A percentile compares a stretch with the other conserved stretches of the same genome.
Conservation (phyloP, 192 early-diverging fungal species). For the Coemansia sp. region DNA sequence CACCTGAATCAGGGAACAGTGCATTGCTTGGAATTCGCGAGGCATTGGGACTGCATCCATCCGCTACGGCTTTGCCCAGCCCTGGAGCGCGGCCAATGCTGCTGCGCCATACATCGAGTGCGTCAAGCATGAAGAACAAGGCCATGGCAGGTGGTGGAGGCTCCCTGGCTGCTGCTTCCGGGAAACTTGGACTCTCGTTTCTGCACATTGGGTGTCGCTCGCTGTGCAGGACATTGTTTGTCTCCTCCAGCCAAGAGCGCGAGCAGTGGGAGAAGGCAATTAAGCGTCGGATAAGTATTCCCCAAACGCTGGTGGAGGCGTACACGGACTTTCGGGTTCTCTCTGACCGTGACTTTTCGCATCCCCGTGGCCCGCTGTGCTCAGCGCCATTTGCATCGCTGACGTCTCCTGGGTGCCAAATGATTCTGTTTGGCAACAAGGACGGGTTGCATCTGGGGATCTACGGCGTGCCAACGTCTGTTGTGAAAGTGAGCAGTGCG, state of each 20-base stretch:
- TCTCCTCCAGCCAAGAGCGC: conserved; percentile 26
- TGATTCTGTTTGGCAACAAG: conserved; percentile 45
- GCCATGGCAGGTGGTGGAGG: neutral
- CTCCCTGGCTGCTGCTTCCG: conserved; percentile 2
- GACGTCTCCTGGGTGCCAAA: conserved; percentile 40
- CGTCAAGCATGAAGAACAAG: conserved; percentile 15
- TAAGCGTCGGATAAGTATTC: conserved; percentile 29
- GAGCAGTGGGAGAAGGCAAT: conserved; percentile 30
- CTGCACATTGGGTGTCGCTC: conserved; percentile 47
- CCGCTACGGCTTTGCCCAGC: conserved; percentile 3
- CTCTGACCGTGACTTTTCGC: conserved; percentile 49
- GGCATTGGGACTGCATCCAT: conserved; percentile 25
- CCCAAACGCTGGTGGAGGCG: conserved; percentile 53
- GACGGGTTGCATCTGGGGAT: conserved; percentile 54
- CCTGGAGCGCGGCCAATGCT: conserved; percentile 11
- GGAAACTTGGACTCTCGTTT: conserved; percentile 31
- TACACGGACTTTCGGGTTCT: conserved; percentile 45
- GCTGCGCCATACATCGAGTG: conserved; percentile 27
- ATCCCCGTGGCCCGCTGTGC: conserved; percentile 38
- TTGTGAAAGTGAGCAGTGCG: conserved; percentile 33
- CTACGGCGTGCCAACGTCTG: conserved; percentile 49
- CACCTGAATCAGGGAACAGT: conserved; percentile 18
- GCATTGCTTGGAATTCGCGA: conserved; percentile 36
- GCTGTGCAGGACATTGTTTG: conserved; percentile 43
- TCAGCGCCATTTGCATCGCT: conserved; percentile 41